Evolutionary conservation across 345 rosid genomes (phyloP).

Genomic region (Ceriops zippeliana): DNA sequence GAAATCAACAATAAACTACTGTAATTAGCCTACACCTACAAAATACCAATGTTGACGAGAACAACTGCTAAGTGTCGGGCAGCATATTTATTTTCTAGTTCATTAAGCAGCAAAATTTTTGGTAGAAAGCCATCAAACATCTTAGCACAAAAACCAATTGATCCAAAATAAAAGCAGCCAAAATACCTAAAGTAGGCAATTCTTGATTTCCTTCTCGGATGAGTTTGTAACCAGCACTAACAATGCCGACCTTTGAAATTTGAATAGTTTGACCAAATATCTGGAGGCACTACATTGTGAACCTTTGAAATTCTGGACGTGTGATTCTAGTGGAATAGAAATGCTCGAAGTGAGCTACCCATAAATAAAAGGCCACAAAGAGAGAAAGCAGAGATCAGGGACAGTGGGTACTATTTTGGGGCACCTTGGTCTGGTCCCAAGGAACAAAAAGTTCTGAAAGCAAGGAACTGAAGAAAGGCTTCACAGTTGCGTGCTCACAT

Average conservation of each 20-base stretch:
- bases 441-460: constrained; percentile 6
- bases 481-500: too few species aligned
- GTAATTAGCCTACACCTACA: not conserved
- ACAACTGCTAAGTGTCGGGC: not conserved
- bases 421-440: constrained; percentile 4
- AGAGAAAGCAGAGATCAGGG: not conserved
- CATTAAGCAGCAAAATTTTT: not conserved
- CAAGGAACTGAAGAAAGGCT: not conserved
- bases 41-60: not conserved
- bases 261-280: not conserved
- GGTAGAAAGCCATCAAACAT: too few species aligned
- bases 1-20: too few species aligned
- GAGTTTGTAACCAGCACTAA: not conserved
- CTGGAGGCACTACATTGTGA: too few species aligned
- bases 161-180: not conserved
- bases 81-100: not conserved
- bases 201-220: not conserved
- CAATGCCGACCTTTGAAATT: not conserved
- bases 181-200: not conserved
- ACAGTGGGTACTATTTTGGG: constrained; percentile 15
- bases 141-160: not conserved
- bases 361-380: not conserved
- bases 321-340: constrained; percentile 11
- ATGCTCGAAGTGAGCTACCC: not conserved
- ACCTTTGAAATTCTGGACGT: not conserved